Conservation (phyloP, 495 filamentous ascomycete genomes). For the Neurospora sp. region DNA sequence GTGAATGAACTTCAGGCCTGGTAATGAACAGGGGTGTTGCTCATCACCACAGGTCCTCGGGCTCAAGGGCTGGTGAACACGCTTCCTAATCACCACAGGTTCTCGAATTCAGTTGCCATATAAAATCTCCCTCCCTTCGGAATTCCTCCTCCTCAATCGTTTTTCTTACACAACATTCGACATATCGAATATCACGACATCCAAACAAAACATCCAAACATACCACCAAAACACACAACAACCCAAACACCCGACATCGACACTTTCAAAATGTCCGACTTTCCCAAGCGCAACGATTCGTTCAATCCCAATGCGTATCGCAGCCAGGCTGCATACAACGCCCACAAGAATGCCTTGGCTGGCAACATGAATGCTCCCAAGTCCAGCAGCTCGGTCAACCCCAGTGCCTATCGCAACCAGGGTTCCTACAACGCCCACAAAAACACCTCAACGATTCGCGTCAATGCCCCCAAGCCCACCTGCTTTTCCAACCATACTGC, state of each 20-base stretch:
- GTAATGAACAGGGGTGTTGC: not conserved
- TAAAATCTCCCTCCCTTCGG: not conserved
- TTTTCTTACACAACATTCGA: not conserved
- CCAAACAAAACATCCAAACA: not conserved
- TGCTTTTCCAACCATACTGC: no score
- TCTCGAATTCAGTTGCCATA: not conserved
- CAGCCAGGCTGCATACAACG: not conserved
- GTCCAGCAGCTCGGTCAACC: no score
- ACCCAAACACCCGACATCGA: not conserved
- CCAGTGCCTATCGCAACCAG: not conserved
- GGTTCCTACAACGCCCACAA: not conserved
- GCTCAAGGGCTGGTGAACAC: no score
- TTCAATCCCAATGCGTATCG: not conserved
- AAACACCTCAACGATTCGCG: no score
- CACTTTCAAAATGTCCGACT: not conserved
- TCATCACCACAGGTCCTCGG: not conserved
- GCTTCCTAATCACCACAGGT: no score
- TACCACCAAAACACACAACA: not conserved
- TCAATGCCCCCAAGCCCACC: no score
- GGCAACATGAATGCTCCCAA: no score
- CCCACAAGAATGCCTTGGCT: not conserved
- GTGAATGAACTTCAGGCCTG: not conserved
- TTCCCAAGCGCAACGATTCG: not conserved
- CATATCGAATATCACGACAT: not conserved
- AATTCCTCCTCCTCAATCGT: not conserved